A percentile compares a stretch with the other conserved stretches of the same genome.
These are phyloP conservation scores for Miscanthus lutarioriparius DNA, from an alignment of 176 grass and related monocot genomes.

Conservation along the genomic window DNA sequence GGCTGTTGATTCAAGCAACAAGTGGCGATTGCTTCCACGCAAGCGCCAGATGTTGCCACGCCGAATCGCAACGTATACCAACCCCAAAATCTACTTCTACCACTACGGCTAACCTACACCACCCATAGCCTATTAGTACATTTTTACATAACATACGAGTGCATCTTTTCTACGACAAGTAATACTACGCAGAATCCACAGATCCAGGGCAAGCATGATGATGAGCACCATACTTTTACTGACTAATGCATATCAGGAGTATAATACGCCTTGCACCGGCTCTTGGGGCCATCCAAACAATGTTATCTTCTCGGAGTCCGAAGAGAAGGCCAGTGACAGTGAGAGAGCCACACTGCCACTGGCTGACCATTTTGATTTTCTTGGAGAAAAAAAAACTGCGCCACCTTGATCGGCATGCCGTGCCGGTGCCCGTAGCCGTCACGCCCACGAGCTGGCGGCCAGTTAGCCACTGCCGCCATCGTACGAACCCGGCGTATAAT, in stretches of 20 bases:
- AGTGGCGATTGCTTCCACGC: constrained; percentile 42
- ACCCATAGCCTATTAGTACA: not conserved
- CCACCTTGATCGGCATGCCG: not conserved
- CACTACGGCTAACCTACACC: not conserved
- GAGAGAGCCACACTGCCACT: not conserved
- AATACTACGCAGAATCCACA: not conserved
- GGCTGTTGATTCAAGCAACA: constrained; percentile 50
- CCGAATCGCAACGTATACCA: constrained; percentile 8
- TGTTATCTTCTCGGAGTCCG: constrained; percentile 19
- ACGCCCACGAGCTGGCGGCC: constrained; percentile 23
- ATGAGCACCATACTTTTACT: not conserved
- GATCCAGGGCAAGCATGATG: not conserved
- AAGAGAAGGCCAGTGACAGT: not conserved
- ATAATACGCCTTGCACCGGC: not conserved
- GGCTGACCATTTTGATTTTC: not conserved
- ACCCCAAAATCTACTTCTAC: constrained; percentile 20
- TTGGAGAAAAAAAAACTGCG: not conserved
- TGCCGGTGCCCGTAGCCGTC: constrained; percentile 29
- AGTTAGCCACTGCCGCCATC: not conserved
- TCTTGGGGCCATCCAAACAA: constrained; percentile 33
- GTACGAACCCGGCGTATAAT: constrained; percentile 34
- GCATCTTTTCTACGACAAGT: constrained; percentile 41
- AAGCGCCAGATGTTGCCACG: constrained; percentile 10
- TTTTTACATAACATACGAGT: not conserved
- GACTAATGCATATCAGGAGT: not conserved